A percentile compares a stretch with the other conserved stretches of the same genome.
Conservation (phyloP, 352 stramenopile genomes). For the Phytophthora uliginosa region DNA sequence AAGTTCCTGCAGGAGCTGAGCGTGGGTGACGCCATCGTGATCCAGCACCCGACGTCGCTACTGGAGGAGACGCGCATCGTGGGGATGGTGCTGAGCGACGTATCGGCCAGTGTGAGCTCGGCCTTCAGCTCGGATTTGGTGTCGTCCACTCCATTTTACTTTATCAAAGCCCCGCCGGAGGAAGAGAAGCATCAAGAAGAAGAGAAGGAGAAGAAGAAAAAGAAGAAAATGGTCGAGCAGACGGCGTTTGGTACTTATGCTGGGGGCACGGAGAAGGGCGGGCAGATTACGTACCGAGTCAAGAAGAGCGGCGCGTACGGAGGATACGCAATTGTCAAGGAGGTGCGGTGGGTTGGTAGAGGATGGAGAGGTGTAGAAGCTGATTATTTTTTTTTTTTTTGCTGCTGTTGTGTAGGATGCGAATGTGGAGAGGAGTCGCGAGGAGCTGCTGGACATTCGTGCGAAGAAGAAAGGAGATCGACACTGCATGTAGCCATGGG, state of each 20-base stretch:
- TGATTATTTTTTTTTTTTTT: background rate
- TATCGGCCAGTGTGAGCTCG: conserved; percentile 87
- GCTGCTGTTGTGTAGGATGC: conserved; percentile 40
- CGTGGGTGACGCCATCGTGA: conserved; percentile 88
- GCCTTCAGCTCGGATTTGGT: conserved; percentile 92
- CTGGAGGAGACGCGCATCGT: conserved; percentile 91
- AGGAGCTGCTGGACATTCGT: conserved; percentile 89
- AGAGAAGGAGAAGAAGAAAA: conserved; percentile 57
- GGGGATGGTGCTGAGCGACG: conserved; percentile 92
- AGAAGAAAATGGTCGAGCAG: conserved; percentile 67
- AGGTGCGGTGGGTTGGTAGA: conserved; percentile 38
- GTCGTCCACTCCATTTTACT: conserved; percentile 90
- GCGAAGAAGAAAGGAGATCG: conserved; percentile 91
- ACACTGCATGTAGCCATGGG: conserved; percentile 71
- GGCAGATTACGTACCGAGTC: conserved; percentile 78
- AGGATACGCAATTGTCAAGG: conserved; percentile 90
- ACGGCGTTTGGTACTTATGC: conserved; percentile 92
- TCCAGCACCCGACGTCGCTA: conserved; percentile 90
- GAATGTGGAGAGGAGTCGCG: conserved; percentile 72
- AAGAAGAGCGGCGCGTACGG: conserved; percentile 89
- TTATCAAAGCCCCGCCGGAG: conserved; percentile 86
- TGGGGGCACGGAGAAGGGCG: conserved; percentile 79
- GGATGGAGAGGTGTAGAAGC: background rate
- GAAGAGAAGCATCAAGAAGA: conserved; percentile 42
- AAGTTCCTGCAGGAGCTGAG: conserved; percentile 88